Percentiles rank a stretch among this genome's conserved stretches.
Conservation (phyloP, 2,329 filamentous ascomycete species). For the Ceratocystis ficicola region DNA sequence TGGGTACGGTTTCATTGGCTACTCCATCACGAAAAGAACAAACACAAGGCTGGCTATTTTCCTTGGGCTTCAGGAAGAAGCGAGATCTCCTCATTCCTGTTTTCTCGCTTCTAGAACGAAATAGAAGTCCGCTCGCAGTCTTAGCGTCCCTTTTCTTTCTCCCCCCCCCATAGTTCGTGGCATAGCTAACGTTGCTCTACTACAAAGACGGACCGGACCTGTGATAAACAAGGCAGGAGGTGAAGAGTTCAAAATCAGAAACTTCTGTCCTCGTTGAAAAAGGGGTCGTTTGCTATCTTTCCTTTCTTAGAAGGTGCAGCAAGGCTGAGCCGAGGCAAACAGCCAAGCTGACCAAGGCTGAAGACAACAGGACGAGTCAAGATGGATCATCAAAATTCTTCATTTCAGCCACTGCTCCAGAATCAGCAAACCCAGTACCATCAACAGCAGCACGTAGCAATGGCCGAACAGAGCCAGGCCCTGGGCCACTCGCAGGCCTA, state of each 20-base stretch:
- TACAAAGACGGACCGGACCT: background rate
- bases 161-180: background rate
- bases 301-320: background rate
- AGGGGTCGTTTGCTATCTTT: background rate
- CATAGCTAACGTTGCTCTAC: background rate
- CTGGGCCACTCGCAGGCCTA: background rate
- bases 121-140: background rate
- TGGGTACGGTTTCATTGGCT: background rate
- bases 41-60: background rate
- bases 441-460: conserved; percentile 2
- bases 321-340: background rate
- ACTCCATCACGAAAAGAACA: background rate
- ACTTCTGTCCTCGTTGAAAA: background rate
- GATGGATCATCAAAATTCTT: background rate
- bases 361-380: background rate
- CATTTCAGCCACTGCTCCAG: background rate
- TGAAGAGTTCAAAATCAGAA: background rate
- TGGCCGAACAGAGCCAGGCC: background rate
- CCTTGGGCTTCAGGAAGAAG: background rate
- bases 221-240: background rate
- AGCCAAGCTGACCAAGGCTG: background rate
- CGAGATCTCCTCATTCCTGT: background rate
- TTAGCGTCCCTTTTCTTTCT: background rate
- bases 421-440: background rate
- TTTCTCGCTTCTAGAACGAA: conserved; percentile 6